Evolutionary conservation across 2,329 filamentous ascomycete genomes (phyloP).

Genomic region (Cladosporium halotolerans): DNA sequence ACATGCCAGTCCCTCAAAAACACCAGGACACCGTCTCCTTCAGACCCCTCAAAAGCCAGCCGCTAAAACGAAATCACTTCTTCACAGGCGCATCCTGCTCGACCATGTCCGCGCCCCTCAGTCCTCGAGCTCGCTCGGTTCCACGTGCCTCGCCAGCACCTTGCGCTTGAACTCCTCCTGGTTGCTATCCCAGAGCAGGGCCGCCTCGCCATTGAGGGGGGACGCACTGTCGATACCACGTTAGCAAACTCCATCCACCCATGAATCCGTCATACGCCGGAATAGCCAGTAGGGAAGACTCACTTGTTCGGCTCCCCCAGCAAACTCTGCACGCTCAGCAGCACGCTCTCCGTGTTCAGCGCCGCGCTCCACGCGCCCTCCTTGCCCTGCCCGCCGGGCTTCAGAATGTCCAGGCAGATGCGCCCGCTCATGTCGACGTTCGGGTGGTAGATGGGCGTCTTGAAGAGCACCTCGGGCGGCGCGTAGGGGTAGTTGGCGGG

Average conservation of each 20-base stretch:
- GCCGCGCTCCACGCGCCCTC: conserved; percentile 94
- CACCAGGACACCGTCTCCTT: too few species aligned
- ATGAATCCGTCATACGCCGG: too few species aligned
- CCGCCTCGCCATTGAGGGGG: conserved; percentile 91
- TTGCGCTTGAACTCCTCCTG: conserved; percentile 76
- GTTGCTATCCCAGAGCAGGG: conserved; percentile 91
- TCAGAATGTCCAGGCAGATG: conserved; percentile 96
- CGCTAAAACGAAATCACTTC: too few species aligned
- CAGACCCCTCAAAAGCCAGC: too few species aligned
- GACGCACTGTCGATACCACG: conserved; percentile 58
- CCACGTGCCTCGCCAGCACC: conserved; percentile 58
- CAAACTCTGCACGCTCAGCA: conserved; percentile 89
- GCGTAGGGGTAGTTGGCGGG: conserved; percentile 89
- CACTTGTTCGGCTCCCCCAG: conserved; percentile 98
- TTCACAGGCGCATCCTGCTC: too few species aligned
- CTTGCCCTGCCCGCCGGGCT: conserved; percentile 39
- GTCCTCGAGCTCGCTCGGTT: conserved; percentile 43
- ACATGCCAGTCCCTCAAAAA: background rate
- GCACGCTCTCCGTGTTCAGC: conserved; percentile 90
- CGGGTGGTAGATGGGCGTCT: conserved; percentile 97
- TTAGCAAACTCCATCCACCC: too few species aligned
- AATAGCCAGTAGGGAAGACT: too few species aligned
- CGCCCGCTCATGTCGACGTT: conserved; percentile 96
- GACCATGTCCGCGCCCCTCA: background rate
- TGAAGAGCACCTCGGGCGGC: conserved; percentile 88